Percentiles rank a stretch among this genome's conserved stretches.
These are phyloP conservation scores for Allantophomopsis cytisporea DNA, from an alignment of 2,329 filamentous ascomycete species.

Conservation along the genomic window DNA sequence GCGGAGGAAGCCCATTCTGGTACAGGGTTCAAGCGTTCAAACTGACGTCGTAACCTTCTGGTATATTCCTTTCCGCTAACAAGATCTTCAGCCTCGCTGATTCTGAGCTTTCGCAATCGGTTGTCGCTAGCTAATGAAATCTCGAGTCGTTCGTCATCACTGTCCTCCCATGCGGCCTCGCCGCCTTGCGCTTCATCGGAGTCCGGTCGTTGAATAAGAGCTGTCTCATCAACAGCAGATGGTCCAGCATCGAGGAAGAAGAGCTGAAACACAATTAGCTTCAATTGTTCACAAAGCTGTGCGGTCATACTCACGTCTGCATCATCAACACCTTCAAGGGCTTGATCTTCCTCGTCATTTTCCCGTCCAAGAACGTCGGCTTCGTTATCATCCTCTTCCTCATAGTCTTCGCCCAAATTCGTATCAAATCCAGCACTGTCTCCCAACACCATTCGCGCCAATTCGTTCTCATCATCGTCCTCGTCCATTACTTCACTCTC, in stretches of 20 bases:
- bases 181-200: constrained; percentile 24
- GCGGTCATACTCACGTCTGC: constrained; percentile 33
- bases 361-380: constrained; percentile 9
- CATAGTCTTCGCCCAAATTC: constrained; percentile 52
- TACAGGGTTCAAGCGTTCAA: constrained; percentile 42
- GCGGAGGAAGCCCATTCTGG: constrained; percentile 44
- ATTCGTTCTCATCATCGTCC: constrained; percentile 70
- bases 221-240: constrained; percentile 9
- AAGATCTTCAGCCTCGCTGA: constrained; percentile 71
- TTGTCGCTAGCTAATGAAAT: constrained; percentile 69
- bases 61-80: constrained; percentile 80
- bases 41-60: constrained; percentile 67
- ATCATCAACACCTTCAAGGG: constrained; percentile 57
- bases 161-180: constrained; percentile 75
- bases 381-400: constrained; percentile 15
- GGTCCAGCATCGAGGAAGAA: constrained; percentile 22
- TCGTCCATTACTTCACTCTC: constrained; percentile 39
- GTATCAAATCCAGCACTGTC: constrained; percentile 71
- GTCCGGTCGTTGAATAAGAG: constrained; percentile 7
- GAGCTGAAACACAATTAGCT: constrained; percentile 12
- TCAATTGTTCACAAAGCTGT: background rate
- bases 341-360: constrained; percentile 21
- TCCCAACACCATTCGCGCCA: constrained; percentile 81
- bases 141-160: constrained; percentile 79
- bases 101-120: constrained; percentile 69